Base-by-base conservation (phyloP, 192 early-diverging fungal genomes). In the Coemansia brasiliensis region DNA sequence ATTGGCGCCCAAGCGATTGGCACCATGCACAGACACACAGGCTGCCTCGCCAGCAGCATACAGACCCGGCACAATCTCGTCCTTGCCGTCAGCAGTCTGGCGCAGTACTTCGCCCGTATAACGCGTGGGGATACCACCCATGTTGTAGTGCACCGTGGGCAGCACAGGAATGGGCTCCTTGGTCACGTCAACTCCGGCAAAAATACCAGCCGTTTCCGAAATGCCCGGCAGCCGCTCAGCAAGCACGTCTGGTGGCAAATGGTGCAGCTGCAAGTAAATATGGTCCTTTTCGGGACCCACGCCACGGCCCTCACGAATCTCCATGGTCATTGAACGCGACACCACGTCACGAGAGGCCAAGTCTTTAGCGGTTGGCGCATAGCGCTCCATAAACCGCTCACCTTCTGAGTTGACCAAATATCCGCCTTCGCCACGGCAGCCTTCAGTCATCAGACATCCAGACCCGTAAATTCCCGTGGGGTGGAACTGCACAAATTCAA, bases 401-500 rank as follows among this genome's bases (percentile, higher is more conserved):
- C 95, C 95, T 74, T 93, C 77, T 41, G 87, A 86, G 87, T 99
- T 99, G 69, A 99, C 79, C 64, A 99, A 73, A 74, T 93, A 92
- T 52, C 96, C 96, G 67, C 96, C 94, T 84, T 97, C 96, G 73
- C 96, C 95, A 80, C 94, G 92, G 53, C 90, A 82, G 38, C 92
- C 94, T 78, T 99, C 96, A 16, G 96, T 97, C 74, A 99, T 97
- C 59, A 97, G 80, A 69, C 95, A 97, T 16, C 96, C 96, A 52
- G 94, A 91, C 56, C 94, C 94, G 78, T 98, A 98, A 74, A 98
- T 96, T 72, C 96, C 96, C 39, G 94, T 96, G 48, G 96, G 96
- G 74, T 98, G 96, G 87, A 98, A 98, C 82, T 98, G 96, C 25
- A 98, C 94, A 72, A 97, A 97, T 82, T 98, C 96, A 52, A 98